Percentiles rank a stretch among this genome's conserved stretches.
Conservation (phyloP, 441 rosid genomes). For the Populus hybrid region DNA sequence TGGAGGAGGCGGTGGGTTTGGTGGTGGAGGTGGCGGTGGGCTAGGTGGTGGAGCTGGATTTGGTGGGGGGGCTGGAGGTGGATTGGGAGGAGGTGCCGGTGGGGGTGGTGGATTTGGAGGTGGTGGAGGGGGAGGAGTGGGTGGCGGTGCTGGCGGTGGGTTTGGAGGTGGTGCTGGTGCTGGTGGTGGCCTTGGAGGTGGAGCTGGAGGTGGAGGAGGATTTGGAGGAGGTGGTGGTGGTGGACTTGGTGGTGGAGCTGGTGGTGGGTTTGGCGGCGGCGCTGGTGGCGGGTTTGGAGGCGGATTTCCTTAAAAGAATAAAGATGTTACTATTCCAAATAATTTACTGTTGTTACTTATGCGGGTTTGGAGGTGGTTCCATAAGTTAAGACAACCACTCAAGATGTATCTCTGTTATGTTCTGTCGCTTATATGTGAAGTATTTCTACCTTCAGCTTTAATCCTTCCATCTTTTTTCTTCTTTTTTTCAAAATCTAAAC, state of each 20-base stretch:
- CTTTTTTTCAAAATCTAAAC: not conserved
- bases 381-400: not conserved
- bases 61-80: not conserved
- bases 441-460: not conserved
- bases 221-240: slow-evolving; percentile 5
- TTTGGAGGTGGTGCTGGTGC: slow-evolving; percentile 8
- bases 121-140: slow-evolving; percentile 7
- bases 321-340: not conserved
- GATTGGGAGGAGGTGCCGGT: not conserved
- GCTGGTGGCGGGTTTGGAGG: slow-evolving; percentile 12
- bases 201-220: slow-evolving; percentile 13
- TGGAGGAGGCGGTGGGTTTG: not conserved
- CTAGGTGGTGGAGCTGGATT: not conserved
- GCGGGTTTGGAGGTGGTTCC: not conserved
- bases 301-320: slow-evolving; percentile 7
- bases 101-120: slow-evolving; percentile 8
- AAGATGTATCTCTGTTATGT: not conserved
- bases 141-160: slow-evolving; percentile 13
- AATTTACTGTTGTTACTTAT: not conserved
- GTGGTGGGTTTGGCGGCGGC: slow-evolving; percentile 5
- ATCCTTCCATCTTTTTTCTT: not conserved
- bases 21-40: not conserved
- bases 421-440: not conserved
- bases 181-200: slow-evolving; percentile 4
- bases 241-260: slow-evolving; percentile 3